Conservation (phyloP, 1,139 yeast species). For the Candida neerlandica region DNA sequence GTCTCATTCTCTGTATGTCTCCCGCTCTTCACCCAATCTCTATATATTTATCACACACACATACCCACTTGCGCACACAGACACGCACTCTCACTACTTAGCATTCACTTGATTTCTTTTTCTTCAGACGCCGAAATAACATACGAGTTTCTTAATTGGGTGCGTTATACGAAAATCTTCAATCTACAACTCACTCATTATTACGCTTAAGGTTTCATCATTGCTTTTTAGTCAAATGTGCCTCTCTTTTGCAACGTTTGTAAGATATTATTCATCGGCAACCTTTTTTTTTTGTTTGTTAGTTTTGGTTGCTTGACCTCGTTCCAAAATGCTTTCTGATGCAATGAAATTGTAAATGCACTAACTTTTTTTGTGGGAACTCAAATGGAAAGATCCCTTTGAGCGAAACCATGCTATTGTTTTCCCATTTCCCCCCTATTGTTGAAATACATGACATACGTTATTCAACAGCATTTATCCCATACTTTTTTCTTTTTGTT, state of each 20-base stretch:
- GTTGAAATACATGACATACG: background rate
- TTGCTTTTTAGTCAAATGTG: background rate
- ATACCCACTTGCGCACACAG: too few relatives aligned
- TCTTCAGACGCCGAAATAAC: background rate
- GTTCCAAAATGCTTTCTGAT: background rate
- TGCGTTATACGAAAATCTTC: background rate
- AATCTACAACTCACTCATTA: background rate
- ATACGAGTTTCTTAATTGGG: background rate
- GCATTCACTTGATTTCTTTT: too few relatives aligned
- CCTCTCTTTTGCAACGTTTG: background rate
- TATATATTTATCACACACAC: too few relatives aligned
- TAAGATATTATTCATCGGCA: background rate
- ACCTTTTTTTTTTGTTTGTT: background rate
- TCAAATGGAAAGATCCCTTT: slow-evolving; percentile 1
- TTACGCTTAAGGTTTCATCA: background rate
- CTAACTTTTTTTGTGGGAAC: background rate
- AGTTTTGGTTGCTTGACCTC: background rate
- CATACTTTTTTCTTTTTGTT: background rate
- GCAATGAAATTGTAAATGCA: background rate
- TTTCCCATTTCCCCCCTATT: background rate
- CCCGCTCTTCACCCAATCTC: background rate
- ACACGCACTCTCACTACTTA: too few relatives aligned
- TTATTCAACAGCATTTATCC: background rate
- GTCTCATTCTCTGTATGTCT: background rate
- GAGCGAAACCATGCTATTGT: slow-evolving; percentile 1